Evolutionary conservation across 179 eudicot species (phyloP).

Genomic region (Monotropa hypopitys): DNA sequence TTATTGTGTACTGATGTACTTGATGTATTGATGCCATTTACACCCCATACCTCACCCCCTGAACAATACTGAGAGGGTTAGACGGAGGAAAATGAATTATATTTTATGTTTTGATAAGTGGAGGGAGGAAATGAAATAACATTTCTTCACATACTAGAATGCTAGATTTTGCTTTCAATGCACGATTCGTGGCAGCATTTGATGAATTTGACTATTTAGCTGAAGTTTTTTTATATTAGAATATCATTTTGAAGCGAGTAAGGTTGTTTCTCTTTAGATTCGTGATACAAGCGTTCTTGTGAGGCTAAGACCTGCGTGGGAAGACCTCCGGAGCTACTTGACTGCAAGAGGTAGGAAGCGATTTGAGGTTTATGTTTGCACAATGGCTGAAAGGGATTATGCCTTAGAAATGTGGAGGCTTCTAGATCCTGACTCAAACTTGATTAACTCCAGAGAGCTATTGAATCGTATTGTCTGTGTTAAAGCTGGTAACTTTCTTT

Average conservation of each 20-base stretch:
- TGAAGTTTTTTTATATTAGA: neutral
- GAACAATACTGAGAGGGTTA: neutral
- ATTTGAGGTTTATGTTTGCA: conserved; percentile 96
- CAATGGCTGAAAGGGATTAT: conserved; percentile 99
- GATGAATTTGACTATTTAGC: neutral
- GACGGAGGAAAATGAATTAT: no score
- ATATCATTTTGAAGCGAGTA: neutral
- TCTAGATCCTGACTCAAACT: conserved; percentile 89
- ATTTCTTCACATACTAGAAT: neutral
- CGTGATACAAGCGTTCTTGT: conserved; percentile 95
- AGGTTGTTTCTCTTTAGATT: conserved; percentile 30
- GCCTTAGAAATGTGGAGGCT: conserved; percentile 99
- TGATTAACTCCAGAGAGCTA: conserved; percentile 56
- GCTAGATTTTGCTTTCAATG: conserved; percentile 2
- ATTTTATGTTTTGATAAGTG: neutral
- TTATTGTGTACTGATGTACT: neutral
- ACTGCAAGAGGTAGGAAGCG: conserved; percentile 86
- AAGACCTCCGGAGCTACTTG: conserved; percentile 75
- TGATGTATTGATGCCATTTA: neutral
- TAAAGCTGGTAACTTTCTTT: conserved; percentile 52
- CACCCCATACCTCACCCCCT: neutral
- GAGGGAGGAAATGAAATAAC: neutral
- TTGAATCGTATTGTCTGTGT: conserved; percentile 91
- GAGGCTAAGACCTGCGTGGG: conserved; percentile 97
- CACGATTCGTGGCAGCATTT: neutral